Evolutionary conservation across 805 yeast genomes (phyloP), one percentile per base, ranked within the genome.

Genomic region (Metschnikowia noctiluminum): DNA sequence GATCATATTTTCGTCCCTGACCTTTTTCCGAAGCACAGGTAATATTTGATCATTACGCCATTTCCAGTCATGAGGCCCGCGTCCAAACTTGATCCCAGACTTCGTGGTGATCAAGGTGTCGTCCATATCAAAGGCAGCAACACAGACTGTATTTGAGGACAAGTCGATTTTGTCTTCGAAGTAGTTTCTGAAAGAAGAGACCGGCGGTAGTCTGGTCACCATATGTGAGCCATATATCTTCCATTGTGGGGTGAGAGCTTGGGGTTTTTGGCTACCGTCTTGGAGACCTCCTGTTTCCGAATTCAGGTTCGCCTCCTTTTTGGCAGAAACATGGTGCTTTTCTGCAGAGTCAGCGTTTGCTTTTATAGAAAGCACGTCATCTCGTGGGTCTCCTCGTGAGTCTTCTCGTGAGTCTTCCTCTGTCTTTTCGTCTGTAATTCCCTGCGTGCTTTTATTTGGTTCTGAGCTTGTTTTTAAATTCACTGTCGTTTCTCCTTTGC

Each of bases 51-150:
- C 53, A 30, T 62, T 65, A 50, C 70, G 73, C 66, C 84, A 75
- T 58, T 72, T 70, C 98, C 98, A 92, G 64, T 92, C 98, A 3
- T 64, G 52, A 1, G 86, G 77, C 7, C 78, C 69, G 26, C 74
- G 65, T 0, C 89, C 75, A 60, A 84, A 89, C 41, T 71, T 76
- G 14, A 60, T 41, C 0, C 88, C 89, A 0, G 87, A 76, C 60
- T 80, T 84, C 0, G 96, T 83, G 13, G 62, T 62, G 0, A 89
- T 79, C 7, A 92, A 56, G 0, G 98, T 92, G 8, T 81, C 85
- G 69, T 92, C 99, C 43, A 92, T 70, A 64, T 92, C 98, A 65
- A 91, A 92, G 0, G 87, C 86, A 2, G 89, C 89, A 1, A 86
- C 58, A 38, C 40, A 31, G 7, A 43, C 34, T 8, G 32, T n/a